These are phyloP conservation scores for Thuja plicata DNA, from an alignment of 83 land plant genomes.

Conservation along the genomic window DNA sequence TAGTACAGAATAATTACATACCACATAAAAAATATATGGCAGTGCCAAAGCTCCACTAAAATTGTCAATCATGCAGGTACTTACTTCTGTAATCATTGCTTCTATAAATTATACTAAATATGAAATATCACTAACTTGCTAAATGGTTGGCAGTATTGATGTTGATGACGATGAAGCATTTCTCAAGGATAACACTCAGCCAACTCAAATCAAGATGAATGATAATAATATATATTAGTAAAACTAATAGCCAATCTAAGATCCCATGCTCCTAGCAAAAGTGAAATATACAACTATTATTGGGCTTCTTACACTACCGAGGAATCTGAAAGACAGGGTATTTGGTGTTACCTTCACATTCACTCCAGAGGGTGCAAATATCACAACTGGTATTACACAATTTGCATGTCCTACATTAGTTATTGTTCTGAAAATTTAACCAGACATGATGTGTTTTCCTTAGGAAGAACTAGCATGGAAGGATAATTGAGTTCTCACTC, in stretches of 20 bases:
- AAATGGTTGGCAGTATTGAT: constrained; percentile 19
- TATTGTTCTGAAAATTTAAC: constrained; percentile 3
- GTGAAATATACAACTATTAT: background rate
- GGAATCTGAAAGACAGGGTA: background rate
- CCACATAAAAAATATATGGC: background rate
- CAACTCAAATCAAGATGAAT: constrained; percentile 5
- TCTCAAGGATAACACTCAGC: constrained; percentile 25
- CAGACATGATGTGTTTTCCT: background rate
- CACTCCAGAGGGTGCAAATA: background rate
- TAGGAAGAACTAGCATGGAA: constrained; percentile 10
- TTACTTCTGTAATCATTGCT: background rate
- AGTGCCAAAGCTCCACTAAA: background rate
- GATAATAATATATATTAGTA: too few species aligned
- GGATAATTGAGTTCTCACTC: constrained; percentile 12
- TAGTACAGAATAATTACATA: background rate
- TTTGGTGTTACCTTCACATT: background rate
- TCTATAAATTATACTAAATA: background rate
- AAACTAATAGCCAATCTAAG: too few species aligned
- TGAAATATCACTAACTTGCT: background rate
- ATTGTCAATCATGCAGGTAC: background rate
- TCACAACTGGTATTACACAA: background rate
- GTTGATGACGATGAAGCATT: constrained; percentile 29
- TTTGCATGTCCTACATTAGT: constrained; percentile 7
- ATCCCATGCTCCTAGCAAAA: background rate
- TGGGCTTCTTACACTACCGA: background rate